Evolutionary conservation across 148 eudicot genomes (phyloP), one percentile per base, ranked within the genome.

Genomic region (Rhododendron henanense): DNA sequence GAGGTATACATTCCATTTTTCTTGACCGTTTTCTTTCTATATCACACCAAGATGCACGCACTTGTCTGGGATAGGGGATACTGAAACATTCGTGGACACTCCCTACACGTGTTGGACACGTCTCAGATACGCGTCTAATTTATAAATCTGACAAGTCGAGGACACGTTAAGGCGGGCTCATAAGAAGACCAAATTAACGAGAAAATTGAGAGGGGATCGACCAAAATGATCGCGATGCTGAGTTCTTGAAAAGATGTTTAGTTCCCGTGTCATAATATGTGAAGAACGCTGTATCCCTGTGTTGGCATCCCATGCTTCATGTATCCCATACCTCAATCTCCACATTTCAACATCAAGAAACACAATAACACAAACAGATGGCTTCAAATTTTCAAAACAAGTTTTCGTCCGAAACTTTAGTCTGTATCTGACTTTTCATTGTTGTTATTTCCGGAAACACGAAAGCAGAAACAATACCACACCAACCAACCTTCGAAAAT

Each of bases 1-100:
- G 91, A 94, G 95, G 97, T 93, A 90, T 10, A 1, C 4, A 31
- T 5, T 31, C 13, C 39, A 25, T 41, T 10, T 16, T 15, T 31
- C 31, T 11, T 18, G 50, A 9, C 33, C 33, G 1, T 67, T 10
- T 25, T 65, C 14, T 25, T 65, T 65, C 14, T n/a, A 65, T 65
- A n/a, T 63, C 73, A 10, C 4, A 55, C 50, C 50, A 51, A 5
- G 7, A 44, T 0, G 31, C 13, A 48, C 31, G 3, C 13, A 65
- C 73, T n/a, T 19, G 67, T 61, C 63, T 50, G 6, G 45, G 8
- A 41, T 41, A 41, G 45, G 19, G 59, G 19, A 57, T 63, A 63
- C 74, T 10, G 74, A 67, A 4, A 67, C 10, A 61, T 61, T 21
- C 10, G n/a, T 21, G 7, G 10, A 61, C 25, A 61, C 25, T 61